These are phyloP conservation scores for Chaetothyriales sp. DNA, from an alignment of 2,329 filamentous ascomycete genomes.

Conservation along the genomic window DNA sequence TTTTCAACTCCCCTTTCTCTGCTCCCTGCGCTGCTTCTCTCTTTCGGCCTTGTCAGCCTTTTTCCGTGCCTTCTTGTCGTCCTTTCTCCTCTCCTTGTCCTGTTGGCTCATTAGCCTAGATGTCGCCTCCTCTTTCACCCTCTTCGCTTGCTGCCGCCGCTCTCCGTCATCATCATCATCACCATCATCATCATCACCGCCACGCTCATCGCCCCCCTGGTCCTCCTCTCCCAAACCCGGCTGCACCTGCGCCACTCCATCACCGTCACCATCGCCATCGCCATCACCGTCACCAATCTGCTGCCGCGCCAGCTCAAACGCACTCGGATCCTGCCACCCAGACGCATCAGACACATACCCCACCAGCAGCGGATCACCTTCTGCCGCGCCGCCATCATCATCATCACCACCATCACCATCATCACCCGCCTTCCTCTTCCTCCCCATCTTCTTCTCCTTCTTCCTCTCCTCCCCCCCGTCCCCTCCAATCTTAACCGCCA, in stretches of 20 bases:
- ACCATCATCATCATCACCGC: slow-evolving; percentile 21
- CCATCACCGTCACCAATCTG: slow-evolving; percentile 11
- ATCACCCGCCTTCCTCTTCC: not conserved
- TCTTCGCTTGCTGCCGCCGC: not conserved
- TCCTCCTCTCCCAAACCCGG: slow-evolving; percentile 22
- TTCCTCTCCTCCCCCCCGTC: not conserved
- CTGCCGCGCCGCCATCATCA: not conserved
- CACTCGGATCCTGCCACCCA: not conserved
- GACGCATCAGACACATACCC: not conserved
- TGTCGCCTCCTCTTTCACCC: not conserved
- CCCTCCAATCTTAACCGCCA: too few species aligned
- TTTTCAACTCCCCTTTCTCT: slow-evolving; percentile 1
- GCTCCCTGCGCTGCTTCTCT: slow-evolving; percentile 3
- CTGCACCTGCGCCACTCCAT: slow-evolving; percentile 13
- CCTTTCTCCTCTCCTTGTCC: slow-evolving; percentile 9
- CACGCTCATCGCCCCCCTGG: slow-evolving; percentile 21
- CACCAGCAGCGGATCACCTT: too few species aligned
- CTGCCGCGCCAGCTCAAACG: not conserved
- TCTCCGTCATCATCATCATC: slow-evolving; percentile 22
- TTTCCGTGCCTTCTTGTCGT: slow-evolving; percentile 7
- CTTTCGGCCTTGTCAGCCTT: slow-evolving; percentile 4
- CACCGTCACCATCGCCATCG: slow-evolving; percentile 2
- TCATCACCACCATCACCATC: not conserved
- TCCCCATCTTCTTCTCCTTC: not conserved
- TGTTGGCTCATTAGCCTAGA: not conserved